Percentiles rank a stretch among this genome's conserved stretches.
Evolutionary conservation across 345 rosid species (phyloP).

Genomic region (Reutealis trisperma): DNA sequence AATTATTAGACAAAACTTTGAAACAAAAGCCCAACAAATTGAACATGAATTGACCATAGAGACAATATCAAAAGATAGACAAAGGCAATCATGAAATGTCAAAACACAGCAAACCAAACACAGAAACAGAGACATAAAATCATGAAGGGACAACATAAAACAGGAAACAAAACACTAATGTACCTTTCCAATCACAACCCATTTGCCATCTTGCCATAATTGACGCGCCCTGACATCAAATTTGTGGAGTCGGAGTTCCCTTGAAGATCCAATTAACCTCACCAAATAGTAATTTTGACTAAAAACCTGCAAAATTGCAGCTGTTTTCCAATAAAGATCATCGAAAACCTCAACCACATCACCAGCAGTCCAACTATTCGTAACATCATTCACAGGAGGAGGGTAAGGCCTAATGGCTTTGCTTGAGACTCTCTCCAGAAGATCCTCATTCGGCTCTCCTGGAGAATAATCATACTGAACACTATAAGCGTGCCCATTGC

Average conservation of each 20-base stretch:
- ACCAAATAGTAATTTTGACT: slow-evolving; percentile 6
- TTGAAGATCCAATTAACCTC: slow-evolving; percentile 14
- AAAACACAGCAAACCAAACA: neutral
- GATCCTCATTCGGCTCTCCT: neutral
- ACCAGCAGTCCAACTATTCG: slow-evolving; percentile 14
- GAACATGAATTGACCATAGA: neutral
- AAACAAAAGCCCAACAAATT: neutral
- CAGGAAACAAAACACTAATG: neutral
- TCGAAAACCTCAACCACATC: slow-evolving; percentile 25
- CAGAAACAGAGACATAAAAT: neutral
- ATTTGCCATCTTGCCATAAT: slow-evolving; percentile 18
- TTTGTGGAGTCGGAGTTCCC: slow-evolving; percentile 5
- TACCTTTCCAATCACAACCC: slow-evolving; percentile 25
- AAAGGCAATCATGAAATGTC: neutral
- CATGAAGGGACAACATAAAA: neutral
- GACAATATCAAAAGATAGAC: neutral
- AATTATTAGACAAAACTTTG: slow-evolving; percentile 6
- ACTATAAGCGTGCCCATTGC: slow-evolving; percentile 13
- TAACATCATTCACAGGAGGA: slow-evolving; percentile 7
- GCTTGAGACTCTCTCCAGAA: slow-evolving; percentile 15
- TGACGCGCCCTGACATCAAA: slow-evolving; percentile 15
- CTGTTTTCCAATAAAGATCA: slow-evolving; percentile 17
- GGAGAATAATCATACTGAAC: slow-evolving; percentile 6
- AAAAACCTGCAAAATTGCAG: slow-evolving; percentile 13
- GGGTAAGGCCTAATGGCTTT: slow-evolving; percentile 16